Percentiles rank a stretch among this genome's conserved stretches.
Evolutionary conservation across 768 basidiomycete species (phyloP).

Genomic region (Lepiota venenata): DNA sequence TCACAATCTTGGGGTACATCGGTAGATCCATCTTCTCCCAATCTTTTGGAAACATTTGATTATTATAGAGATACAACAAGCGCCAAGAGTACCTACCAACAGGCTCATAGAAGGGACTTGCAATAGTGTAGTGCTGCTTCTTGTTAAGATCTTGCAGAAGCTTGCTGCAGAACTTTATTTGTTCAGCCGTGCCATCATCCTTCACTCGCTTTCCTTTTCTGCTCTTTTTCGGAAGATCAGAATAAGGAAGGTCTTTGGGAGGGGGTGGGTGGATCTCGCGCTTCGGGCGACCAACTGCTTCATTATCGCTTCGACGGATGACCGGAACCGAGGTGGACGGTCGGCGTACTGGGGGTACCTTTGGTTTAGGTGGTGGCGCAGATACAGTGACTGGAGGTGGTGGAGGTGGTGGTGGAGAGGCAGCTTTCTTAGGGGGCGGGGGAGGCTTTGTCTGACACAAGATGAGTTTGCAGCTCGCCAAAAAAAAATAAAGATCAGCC

Average conservation of each 20-base stretch:
- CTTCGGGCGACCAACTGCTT: slow-evolving; percentile 76
- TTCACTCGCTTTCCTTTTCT: slow-evolving; percentile 58
- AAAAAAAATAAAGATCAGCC: slow-evolving; percentile 20
- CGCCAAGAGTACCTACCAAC: slow-evolving; percentile 64
- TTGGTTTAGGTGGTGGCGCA: slow-evolving; percentile 42
- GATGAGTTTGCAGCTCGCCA: neutral
- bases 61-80: slow-evolving; percentile 2
- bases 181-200: slow-evolving; percentile 72
- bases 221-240: slow-evolving; percentile 68
- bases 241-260: slow-evolving; percentile 85
- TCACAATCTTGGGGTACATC: slow-evolving; percentile 81
- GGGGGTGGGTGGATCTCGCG: slow-evolving; percentile 97
- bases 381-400: slow-evolving; percentile 35
- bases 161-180: slow-evolving; percentile 80
- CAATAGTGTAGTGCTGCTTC: slow-evolving; percentile 72
- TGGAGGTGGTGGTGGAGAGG: slow-evolving; percentile 39
- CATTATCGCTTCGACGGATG: slow-evolving; percentile 76
- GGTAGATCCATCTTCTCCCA: slow-evolving; percentile 78
- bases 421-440: slow-evolving; percentile 42
- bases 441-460: slow-evolving; percentile 35
- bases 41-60: slow-evolving; percentile 49
- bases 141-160: slow-evolving; percentile 72
- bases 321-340: slow-evolving; percentile 79
- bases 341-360: slow-evolving; percentile 51
- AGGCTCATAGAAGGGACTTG: slow-evolving; percentile 88